phyloP scores from a whole-genome alignment of 176 grass and related monocot species.

The Urochloa ruziziensis region DNA sequence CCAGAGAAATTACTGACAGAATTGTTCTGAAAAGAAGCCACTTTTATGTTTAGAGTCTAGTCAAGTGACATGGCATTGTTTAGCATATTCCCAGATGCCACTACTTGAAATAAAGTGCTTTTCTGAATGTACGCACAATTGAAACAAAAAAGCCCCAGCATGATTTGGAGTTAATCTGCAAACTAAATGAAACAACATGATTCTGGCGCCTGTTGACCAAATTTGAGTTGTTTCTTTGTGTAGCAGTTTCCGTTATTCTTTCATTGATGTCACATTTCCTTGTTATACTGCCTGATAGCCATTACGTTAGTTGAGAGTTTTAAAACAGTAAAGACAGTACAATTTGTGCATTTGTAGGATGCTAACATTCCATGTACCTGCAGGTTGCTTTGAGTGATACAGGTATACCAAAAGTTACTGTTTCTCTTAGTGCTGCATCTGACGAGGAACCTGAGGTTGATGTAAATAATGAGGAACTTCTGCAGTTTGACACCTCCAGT shows the following conservation, averaged over 20 bases:
- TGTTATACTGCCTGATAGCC: conserved; percentile 11
- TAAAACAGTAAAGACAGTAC: background rate
- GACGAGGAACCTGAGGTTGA: conserved; percentile 87
- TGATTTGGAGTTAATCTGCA: background rate
- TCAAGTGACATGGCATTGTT: background rate
- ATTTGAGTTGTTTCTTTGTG: background rate
- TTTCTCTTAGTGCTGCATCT: conserved; percentile 53
- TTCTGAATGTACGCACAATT: background rate
- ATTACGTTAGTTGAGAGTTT: conserved; percentile 10
- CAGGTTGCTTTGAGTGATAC: conserved; percentile 94
- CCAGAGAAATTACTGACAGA: background rate
- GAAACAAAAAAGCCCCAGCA: background rate
- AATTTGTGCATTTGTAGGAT: background rate
- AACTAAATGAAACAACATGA: background rate
- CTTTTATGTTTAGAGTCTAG: background rate
- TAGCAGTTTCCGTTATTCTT: background rate
- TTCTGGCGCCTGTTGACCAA: background rate
- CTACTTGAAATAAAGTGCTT: background rate
- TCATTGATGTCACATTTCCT: background rate
- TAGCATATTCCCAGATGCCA: background rate
- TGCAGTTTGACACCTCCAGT: conserved; percentile 92
- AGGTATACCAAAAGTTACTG: conserved; percentile 86
- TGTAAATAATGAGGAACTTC: conserved; percentile 80
- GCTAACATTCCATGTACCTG: conserved; percentile 14
- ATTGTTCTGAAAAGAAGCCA: background rate